Evolutionary conservation across 2,329 filamentous ascomycete species (phyloP).

Genomic region (Trichoderma aggressivum): DNA sequence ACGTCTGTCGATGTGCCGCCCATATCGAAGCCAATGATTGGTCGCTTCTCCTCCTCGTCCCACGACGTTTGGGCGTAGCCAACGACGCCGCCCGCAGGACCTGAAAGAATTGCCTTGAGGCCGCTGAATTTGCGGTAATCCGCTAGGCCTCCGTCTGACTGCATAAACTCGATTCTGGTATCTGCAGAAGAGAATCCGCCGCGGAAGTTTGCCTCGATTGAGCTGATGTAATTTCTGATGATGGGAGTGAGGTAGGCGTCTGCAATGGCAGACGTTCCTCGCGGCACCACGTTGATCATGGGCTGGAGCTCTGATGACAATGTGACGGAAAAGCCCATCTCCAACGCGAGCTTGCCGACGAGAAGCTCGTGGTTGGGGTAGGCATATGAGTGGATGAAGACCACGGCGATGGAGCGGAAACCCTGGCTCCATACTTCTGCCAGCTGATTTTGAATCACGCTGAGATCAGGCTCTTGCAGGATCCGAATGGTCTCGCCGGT

Average conservation of each 20-base stretch:
- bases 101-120: constrained; percentile 66
- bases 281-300: constrained; percentile 44
- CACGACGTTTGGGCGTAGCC: constrained; percentile 73
- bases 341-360: constrained; percentile 34
- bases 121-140: constrained; percentile 65
- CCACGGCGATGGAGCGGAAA: constrained; percentile 52
- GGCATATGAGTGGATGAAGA: constrained; percentile 69
- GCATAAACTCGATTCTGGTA: constrained; percentile 69
- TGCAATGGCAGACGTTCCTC: constrained; percentile 42
- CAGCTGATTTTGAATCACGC: constrained; percentile 53
- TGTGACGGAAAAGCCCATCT: constrained; percentile 42
- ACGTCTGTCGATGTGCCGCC: constrained; percentile 73
- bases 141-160: constrained; percentile 52
- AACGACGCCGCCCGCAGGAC: constrained; percentile 74
- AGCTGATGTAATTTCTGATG: constrained; percentile 35
- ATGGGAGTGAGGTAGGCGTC: constrained; percentile 44
- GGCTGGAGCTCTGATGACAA: constrained; percentile 38
- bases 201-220: constrained; percentile 36
- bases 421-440: constrained; percentile 60
- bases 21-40: constrained; percentile 74
- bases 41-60: constrained; percentile 62
- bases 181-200: constrained; percentile 31
- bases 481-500: constrained; percentile 68
- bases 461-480: constrained; percentile 55
- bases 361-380: constrained; percentile 54